These are phyloP conservation scores for Iberis amara DNA, from an alignment of 441 rosid genomes.

Conservation along the genomic window DNA sequence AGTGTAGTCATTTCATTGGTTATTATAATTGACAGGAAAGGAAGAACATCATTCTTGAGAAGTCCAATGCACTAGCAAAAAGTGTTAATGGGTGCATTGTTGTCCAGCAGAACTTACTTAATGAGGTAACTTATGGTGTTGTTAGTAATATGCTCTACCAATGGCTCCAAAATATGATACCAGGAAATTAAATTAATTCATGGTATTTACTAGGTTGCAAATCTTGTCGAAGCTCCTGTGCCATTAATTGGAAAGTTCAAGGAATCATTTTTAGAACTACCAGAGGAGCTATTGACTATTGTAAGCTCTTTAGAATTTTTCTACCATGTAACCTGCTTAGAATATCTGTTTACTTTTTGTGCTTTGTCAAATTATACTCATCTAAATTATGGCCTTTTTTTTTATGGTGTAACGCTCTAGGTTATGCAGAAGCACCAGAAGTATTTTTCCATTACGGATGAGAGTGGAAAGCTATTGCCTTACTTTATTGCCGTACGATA, in stretches of 20 bases:
- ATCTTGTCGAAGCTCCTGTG: conserved; percentile 93
- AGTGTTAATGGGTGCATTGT: conserved; percentile 55
- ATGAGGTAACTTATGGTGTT: conserved; percentile 53
- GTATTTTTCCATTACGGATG: conserved; percentile 69
- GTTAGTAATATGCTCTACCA: conserved; percentile 24
- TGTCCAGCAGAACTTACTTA: conserved; percentile 55
- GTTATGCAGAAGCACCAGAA: conserved; percentile 98
- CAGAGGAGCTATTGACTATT: conserved; percentile 76
- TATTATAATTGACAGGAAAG: conserved; percentile 45
- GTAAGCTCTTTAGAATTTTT: conserved; percentile 41
- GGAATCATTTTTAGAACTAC: conserved; percentile 85
- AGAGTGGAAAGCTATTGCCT: conserved; percentile 67
- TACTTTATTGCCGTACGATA: conserved; percentile 75
- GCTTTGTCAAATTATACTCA: conserved; percentile 7
- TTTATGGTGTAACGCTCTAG: conserved; percentile 38
- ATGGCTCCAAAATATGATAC: conserved; percentile 3
- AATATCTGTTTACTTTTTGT: conserved; percentile 9
- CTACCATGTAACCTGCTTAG: conserved; percentile 3
- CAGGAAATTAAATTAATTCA: conserved; percentile 16
- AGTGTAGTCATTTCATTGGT: conserved; percentile 23
- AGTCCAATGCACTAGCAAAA: conserved; percentile 52
- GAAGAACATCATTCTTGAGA: conserved; percentile 59
- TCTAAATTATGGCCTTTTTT: conserved; percentile 15
- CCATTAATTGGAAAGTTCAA: conserved; percentile 77
- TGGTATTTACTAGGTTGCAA: conserved; percentile 60